phyloP scores from a whole-genome alignment of 139 green algal genomes.

The Tetradesmus lagerheimii region DNA sequence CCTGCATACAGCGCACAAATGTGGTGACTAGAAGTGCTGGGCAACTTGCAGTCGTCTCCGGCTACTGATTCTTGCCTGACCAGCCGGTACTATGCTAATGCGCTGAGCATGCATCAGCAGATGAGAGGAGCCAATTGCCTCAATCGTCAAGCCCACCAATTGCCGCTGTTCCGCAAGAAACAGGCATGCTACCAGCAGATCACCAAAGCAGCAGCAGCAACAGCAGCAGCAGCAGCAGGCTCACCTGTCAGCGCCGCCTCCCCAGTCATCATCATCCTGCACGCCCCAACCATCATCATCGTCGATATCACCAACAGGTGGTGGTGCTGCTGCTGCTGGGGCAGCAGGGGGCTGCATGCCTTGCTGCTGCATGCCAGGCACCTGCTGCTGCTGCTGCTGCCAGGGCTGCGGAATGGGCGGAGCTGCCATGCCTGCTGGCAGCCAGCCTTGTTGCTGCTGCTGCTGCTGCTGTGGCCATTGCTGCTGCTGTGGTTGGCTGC shows the following conservation, averaged over 20 bases:
- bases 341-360: background rate
- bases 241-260: background rate
- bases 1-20: background rate
- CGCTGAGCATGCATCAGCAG: background rate
- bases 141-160: too few relatives aligned
- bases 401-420: background rate
- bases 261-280: slow-evolving; percentile 31
- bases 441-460: slow-evolving; percentile 11
- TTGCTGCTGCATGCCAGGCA: slow-evolving; percentile 2
- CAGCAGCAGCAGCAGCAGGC: background rate
- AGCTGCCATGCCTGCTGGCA: background rate
- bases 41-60: too few relatives aligned
- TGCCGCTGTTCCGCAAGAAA: too few relatives aligned
- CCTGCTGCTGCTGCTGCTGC: slow-evolving; percentile 16
- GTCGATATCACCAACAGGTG: background rate
- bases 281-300: slow-evolving; percentile 31
- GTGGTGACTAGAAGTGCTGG: background rate
- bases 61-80: too few relatives aligned
- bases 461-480: slow-evolving; percentile 13
- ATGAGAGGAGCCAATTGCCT: background rate
- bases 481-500: slow-evolving; percentile 7
- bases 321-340: slow-evolving; percentile 9
- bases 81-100: too few relatives aligned
- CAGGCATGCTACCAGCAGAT: too few relatives aligned
- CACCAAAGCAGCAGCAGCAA: too few relatives aligned